Base-by-base conservation (phyloP, 2,329 filamentous ascomycete species). In the Incumbomyces lentus region DNA sequence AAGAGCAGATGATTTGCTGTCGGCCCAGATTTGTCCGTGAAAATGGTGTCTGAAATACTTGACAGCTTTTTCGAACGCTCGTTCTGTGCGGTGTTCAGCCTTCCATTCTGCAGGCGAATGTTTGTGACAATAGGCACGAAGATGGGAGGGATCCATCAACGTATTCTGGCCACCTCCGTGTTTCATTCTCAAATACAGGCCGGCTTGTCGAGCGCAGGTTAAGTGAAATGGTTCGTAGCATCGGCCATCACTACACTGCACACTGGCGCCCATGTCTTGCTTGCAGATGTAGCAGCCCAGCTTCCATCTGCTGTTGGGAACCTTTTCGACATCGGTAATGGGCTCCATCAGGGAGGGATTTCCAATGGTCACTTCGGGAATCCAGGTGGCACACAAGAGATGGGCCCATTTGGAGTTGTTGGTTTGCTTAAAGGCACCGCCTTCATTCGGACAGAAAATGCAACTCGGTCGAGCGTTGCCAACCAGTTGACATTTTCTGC, bases 311-410 rank as follows among this genome's bases (percentile, higher is more conserved):
- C 82, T 89, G 62, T 88, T 92, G 1, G 92, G 92, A 2, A 98
- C 90, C 65, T 95, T 95, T 62, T 98, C 92, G 31, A 98, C 86
- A 57, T 96, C 92, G 73, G 92, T 93, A 42, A 98, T 88, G 0
- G 92, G 92, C 60, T 98, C 92, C 86, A 96, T 95, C 62, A 96
- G 92, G 6, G 89, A 95, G 51, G 87, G 84, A 60, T 98, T 98
- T 12, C 89, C 92, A 41, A 98, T 78, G 3, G 86, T 90, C 6
- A 96, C 87, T 67, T 98, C 92, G 0, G 92, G 92, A 58, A 98
- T 95, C 92, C 92, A 98, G 71, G 96, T 92, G 29, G 92, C 87
- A 62, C 92, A 98, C 7, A 98, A 78, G 10, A 98, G 69, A 73
- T 98, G 92, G 19, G 90, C 86, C 92, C 92, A 98, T 67, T 94